Base-by-base conservation (phyloP, 441 rosid species). In the Euphorbia celastroides region DNA sequence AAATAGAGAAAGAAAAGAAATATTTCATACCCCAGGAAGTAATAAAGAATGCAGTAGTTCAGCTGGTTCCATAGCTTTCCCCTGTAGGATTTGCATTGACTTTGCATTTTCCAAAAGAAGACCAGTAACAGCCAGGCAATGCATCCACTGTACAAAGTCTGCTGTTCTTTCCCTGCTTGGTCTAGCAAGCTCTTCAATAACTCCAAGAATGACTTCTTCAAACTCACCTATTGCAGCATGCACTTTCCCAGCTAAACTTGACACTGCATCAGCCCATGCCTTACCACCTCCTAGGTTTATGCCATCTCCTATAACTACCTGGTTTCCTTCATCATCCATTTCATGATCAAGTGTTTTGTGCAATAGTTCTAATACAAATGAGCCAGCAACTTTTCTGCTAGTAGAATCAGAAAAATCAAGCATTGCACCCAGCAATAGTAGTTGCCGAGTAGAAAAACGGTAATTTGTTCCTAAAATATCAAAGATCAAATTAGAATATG, bases 331-430 rank as follows among this genome's bases (percentile, higher is more conserved):
- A 64, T 83, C 92, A 75, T 87, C 96, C 30, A 78, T 62, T 71
- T 88, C 97, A 79, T 87, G 78, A 75, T 95, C 95, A 73, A 86
- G 86, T 56, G 92, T 90, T 71, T 74, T 83, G 69, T 71, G 86
- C 70, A 95, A 76, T 31, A 92, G 78, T 60, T 90, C 91, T 79
- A 59, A 80, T 68, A 95, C 88, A 80, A 92, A 87, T 64, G 86
- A 78, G 78, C 90, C 75, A 46, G 89, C 95, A 62, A 77, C 79
- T 77, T 85, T 89, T 77, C 89, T 82, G 81, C 88, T 86, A 74
- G 92, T 83, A 44, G 84, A 83, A 80, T 95, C 98, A 68, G 97
- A 92, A 82, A 84, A 90, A 70, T 92, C 97, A 66, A 95, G 96
- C 88, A 86, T 82, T 68, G 85, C 77, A 19, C 99, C 98, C 65